Conservation (phyloP, 177 flowering plant species). For the Tripterygium wilfordii region DNA sequence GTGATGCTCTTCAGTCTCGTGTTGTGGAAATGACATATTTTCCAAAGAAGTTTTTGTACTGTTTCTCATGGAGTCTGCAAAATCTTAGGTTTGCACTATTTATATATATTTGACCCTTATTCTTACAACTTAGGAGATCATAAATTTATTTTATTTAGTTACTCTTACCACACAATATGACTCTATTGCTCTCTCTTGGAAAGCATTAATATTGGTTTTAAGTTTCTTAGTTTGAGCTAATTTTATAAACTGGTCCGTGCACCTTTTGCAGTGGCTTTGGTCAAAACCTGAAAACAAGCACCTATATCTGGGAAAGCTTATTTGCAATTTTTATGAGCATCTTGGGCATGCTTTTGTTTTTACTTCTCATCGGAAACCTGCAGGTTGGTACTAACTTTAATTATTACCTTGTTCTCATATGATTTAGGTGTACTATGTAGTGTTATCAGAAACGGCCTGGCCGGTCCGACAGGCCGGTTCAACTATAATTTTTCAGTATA, state of each 20-base stretch:
- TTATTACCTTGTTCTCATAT: slow-evolving; percentile 19
- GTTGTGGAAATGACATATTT: slow-evolving; percentile 9
- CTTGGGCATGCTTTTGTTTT: slow-evolving; percentile 61
- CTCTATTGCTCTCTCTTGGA: too few relatives aligned
- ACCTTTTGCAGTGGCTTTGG: slow-evolving; percentile 68
- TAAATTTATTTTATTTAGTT: not conserved
- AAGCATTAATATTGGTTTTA: too few relatives aligned
- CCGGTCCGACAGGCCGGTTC: not conserved
- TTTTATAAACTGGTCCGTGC: too few relatives aligned
- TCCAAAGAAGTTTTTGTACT: slow-evolving; percentile 9
- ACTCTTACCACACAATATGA: too few relatives aligned
- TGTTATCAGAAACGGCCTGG: not conserved
- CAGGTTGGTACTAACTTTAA: slow-evolving; percentile 43
- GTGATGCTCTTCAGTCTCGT: slow-evolving; percentile 17
- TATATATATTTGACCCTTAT: not conserved
- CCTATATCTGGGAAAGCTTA: slow-evolving; percentile 56
- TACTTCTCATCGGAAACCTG: slow-evolving; percentile 10
- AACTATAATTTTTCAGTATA: too few relatives aligned
- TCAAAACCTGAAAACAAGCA: slow-evolving; percentile 65
- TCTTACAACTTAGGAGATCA: not conserved
- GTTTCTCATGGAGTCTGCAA: slow-evolving; percentile 21
- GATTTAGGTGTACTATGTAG: not conserved
- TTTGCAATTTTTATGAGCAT: slow-evolving; percentile 69
- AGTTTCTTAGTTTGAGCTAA: too few relatives aligned
- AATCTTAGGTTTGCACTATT: slow-evolving; percentile 12